Evolutionary conservation across 2,329 filamentous ascomycete genomes (phyloP).

Genomic region (Arthrocladium fulminans): DNA sequence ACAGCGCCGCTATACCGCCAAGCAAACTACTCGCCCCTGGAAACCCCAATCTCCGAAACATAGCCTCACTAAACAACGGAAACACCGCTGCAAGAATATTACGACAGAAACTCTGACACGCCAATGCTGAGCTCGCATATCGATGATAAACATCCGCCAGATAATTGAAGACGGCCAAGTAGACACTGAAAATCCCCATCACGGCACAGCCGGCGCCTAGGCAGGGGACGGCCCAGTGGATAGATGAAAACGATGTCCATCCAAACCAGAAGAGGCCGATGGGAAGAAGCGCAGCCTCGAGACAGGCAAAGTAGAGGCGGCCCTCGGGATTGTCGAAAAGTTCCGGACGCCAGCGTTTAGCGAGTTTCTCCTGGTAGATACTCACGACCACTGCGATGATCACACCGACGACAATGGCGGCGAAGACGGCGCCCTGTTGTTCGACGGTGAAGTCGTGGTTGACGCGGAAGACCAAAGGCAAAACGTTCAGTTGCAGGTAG

Average conservation of each 20-base stretch:
- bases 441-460: conserved; percentile 60
- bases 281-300: conserved; percentile 66
- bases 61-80: conserved; percentile 61
- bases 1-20: conserved; percentile 56
- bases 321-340: conserved; percentile 55
- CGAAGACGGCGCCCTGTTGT: conserved; percentile 63
- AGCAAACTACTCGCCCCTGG: conserved; percentile 64
- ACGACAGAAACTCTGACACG: conserved; percentile 76
- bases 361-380: conserved; percentile 56
- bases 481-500: conserved; percentile 72
- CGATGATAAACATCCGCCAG: conserved; percentile 79
- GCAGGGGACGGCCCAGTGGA: conserved; percentile 64
- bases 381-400: conserved; percentile 59
- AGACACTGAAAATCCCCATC: conserved; percentile 78
- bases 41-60: conserved; percentile 66
- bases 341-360: conserved; percentile 23
- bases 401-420: conserved; percentile 60
- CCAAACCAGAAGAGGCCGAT: conserved; percentile 74
- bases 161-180: conserved; percentile 87
- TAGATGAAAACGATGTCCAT: conserved; percentile 51
- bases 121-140: conserved; percentile 77
- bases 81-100: conserved; percentile 77
- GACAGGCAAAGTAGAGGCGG: conserved; percentile 72
- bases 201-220: conserved; percentile 65
- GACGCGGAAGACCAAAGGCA: conserved; percentile 65